These are phyloP conservation scores for Vairimorpha necatrix DNA, from an alignment of 371 early-diverging fungal species.

Conservation along the genomic window DNA sequence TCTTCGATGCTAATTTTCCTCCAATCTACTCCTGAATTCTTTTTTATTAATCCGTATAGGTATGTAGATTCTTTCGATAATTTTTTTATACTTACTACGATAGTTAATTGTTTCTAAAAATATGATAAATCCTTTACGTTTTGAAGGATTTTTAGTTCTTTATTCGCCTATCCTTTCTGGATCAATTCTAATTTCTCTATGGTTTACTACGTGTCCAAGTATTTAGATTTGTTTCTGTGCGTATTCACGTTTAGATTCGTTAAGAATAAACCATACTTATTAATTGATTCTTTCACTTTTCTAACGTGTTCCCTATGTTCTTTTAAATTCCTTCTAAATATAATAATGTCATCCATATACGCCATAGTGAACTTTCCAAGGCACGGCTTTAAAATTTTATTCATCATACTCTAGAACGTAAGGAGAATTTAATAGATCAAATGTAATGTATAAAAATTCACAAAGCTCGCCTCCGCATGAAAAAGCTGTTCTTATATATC, in stretches of 20 bases:
- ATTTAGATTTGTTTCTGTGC: neutral
- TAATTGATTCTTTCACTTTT: neutral
- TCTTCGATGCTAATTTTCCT: neutral
- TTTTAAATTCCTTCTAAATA: conserved; percentile 7
- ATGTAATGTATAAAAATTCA: conserved; percentile 55
- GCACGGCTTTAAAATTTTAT: conserved; percentile 25
- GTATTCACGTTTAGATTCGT: neutral
- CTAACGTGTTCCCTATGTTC: conserved; percentile 8
- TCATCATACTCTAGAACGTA: conserved; percentile 51
- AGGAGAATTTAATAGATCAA: conserved; percentile 19
- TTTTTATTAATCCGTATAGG: neutral
- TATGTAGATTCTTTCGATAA: neutral
- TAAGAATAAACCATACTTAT: neutral
- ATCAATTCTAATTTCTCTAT: neutral
- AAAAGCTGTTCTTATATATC: conserved; percentile 63
- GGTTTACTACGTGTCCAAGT: neutral
- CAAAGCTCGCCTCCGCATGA: conserved; percentile 44
- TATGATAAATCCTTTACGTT: neutral
- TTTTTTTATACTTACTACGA: neutral
- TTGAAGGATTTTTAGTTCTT: neutral
- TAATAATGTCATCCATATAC: conserved; percentile 27
- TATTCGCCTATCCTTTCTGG: neutral
- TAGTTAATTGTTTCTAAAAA: neutral
- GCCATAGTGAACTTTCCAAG: neutral
- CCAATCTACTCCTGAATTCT: neutral